Conservation (phyloP, 2,329 filamentous ascomycete genomes). For the Periconia sp. region DNA sequence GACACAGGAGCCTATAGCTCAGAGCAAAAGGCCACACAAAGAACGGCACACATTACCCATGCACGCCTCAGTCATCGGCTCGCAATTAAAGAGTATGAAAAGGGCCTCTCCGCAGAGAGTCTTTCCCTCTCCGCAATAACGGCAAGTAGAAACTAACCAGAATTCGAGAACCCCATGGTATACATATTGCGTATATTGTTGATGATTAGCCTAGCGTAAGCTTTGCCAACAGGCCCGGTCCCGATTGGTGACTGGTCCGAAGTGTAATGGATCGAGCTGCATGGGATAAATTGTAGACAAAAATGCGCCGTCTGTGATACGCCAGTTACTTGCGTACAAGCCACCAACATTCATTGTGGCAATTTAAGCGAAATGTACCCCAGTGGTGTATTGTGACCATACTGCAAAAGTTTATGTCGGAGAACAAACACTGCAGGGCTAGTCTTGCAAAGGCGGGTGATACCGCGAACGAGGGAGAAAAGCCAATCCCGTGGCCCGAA, state of each 20-base stretch:
- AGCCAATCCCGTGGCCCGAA: background rate
- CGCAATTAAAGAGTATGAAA: slow-evolving; percentile 26
- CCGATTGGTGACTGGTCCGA: slow-evolving; percentile 26
- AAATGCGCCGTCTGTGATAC: slow-evolving; percentile 22
- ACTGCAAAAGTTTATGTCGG: no score
- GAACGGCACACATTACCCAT: slow-evolving; percentile 13
- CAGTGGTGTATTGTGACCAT: slow-evolving; percentile 8
- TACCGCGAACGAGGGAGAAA: background rate
- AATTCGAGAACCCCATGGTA: slow-evolving; percentile 21
- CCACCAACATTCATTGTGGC: slow-evolving; percentile 13
- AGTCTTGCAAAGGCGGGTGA: slow-evolving; percentile 7
- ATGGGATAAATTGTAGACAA: slow-evolving; percentile 33
- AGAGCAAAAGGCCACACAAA: slow-evolving; percentile 16
- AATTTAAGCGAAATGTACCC: slow-evolving; percentile 21
- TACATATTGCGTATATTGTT: slow-evolving; percentile 33
- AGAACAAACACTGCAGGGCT: background rate
- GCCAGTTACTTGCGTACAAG: slow-evolving; percentile 16
- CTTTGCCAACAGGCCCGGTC: slow-evolving; percentile 16
- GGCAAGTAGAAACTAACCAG: slow-evolving; percentile 17
- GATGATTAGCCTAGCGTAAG: slow-evolving; percentile 30
- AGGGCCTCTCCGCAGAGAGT: slow-evolving; percentile 21
- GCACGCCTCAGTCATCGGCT: slow-evolving; percentile 10
- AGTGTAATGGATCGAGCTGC: slow-evolving; percentile 24
- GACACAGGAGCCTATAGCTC: slow-evolving; percentile 17
- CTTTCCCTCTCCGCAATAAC: slow-evolving; percentile 13